Conservation (phyloP, 768 basidiomycete genomes). For the Gyrodon lividus region DNA sequence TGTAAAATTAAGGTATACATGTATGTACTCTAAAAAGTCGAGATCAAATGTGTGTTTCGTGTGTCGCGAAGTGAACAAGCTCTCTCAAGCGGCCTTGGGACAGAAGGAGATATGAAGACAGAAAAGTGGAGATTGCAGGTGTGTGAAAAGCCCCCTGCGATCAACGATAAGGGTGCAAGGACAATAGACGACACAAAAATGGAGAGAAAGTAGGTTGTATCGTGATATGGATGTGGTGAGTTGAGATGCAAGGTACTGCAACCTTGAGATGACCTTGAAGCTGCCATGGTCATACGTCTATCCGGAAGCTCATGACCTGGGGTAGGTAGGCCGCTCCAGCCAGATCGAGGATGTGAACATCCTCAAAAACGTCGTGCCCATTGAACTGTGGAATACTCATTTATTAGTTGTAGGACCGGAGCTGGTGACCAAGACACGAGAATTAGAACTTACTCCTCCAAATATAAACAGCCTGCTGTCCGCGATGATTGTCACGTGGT, state of each 20-base stretch:
- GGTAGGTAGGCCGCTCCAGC: conserved; percentile 87
- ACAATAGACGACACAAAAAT: background rate
- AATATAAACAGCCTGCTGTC: conserved; percentile 85
- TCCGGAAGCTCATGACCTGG: conserved; percentile 77
- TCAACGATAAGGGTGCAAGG: conserved; percentile 16
- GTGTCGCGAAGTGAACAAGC: conserved; percentile 35
- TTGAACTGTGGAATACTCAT: conserved; percentile 49
- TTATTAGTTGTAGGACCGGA: conserved; percentile 1
- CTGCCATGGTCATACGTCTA: conserved; percentile 40
- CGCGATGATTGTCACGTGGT: conserved; percentile 78
- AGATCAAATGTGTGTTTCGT: conserved; percentile 38
- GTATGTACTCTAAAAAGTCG: conserved; percentile 46
- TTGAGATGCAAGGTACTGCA: background rate
- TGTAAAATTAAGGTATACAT: conserved; percentile 27
- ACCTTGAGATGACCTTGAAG: background rate
- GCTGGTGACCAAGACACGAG: background rate
- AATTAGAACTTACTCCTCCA: conserved; percentile 53
- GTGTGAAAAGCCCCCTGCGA: conserved; percentile 7
- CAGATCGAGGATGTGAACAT: conserved; percentile 82
- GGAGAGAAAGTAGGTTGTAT: background rate
- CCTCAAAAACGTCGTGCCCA: conserved; percentile 79
- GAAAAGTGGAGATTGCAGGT: background rate
- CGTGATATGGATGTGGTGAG: background rate
- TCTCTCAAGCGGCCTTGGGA: background rate
- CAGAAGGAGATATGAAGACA: background rate